Base-by-base conservation (phyloP, 768 basidiomycete species). In the Russula sp. region DNA sequence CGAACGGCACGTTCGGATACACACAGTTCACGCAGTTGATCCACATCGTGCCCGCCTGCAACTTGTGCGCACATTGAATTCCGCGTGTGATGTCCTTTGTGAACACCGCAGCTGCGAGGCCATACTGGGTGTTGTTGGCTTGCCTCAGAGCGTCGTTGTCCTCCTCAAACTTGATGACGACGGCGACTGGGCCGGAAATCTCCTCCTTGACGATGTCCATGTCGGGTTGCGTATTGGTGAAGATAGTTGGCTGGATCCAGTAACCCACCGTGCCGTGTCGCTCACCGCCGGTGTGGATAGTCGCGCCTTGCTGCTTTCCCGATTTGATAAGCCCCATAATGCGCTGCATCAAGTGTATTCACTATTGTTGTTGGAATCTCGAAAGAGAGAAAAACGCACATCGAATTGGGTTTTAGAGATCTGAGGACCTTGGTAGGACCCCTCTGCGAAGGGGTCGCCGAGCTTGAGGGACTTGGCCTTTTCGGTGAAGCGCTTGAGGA, bases 91-190 rank as follows among this genome's bases (percentile, higher is more conserved):
- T 74, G 74, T 95, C 80, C 70, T 84, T 79, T 40, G 89, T 86
- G 80, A 94, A 97, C 57, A 98, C 85, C 8, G 89, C 88, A 2
- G 89, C 86, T 14, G 92, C 93, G 50, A 97, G 83, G 62, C 95
- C 95, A 73, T 94, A 96, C 55, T 77, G 70, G 0, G 90, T 88
- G 72, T 96, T 87, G 75, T 99, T 99, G 32, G 93, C 96, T 70
- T 83, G 80, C 52, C 73, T 74, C 68, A 91, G 75, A 44, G 85
- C 85, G 61, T 89, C 84, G 67, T 82, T 80, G 64, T 83, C 84
- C 55, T 75, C 69, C 66, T 82, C 78, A 75, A 91, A 91, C 71
- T 83, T 84, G 74, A 83, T 77, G 34, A 91, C 73, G 57, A 84
- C 87, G 58, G 81, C 80, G 61, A 87, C 85, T n/a, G 86, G 85